Evolutionary conservation across 169 alveolate species (phyloP), one percentile per base, ranked within the genome.

Genomic region (Cryptosporidium xiaoi): DNA sequence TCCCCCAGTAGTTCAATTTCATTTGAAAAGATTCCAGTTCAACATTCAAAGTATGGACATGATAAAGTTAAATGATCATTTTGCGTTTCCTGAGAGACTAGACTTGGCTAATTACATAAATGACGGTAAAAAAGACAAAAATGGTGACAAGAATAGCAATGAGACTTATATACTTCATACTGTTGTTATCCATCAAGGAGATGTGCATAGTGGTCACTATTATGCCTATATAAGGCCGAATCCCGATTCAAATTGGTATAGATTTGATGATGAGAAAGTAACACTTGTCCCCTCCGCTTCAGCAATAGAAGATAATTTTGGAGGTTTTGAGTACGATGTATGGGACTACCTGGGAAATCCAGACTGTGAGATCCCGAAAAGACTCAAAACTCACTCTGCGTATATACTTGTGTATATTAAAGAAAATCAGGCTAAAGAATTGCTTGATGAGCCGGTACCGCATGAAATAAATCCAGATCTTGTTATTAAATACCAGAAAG

Each of bases 111-210:
- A 91, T 66, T 48, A 71, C 40, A 66, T 8, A 3, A 64, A 44
- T 24, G 33, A 31, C 16, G 4, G n/a, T 16, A 33, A 40, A 34
- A 58, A 77, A 13, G 90, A 90, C 36, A n/a, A 8, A 27, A 55
- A 71, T n/a, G 83, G 71, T 51, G 69, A 85, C 64, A 90, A 91
- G 18, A 90, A 91, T 29, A 93, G 82, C 46, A 92, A 90, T 10
- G 96, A 97, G 64, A 82, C 87, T 48, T 97, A 97, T 87, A 90
- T 93, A 50, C 90, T 95, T 66, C 98, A 96, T 91, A 94, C 99
- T 5, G 97, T 98, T 18, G 95, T 97, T 6, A 98, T 97, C 24
- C 99, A 97, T 91, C 98, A 95, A 71, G 99, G 99, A 2, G 96
- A 93, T 60, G 96, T 96, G 29, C 95, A 94, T 82, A 93, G 98